These are phyloP conservation scores for Mycena filopes DNA, from an alignment of 768 basidiomycete genomes.

Conservation along the genomic window DNA sequence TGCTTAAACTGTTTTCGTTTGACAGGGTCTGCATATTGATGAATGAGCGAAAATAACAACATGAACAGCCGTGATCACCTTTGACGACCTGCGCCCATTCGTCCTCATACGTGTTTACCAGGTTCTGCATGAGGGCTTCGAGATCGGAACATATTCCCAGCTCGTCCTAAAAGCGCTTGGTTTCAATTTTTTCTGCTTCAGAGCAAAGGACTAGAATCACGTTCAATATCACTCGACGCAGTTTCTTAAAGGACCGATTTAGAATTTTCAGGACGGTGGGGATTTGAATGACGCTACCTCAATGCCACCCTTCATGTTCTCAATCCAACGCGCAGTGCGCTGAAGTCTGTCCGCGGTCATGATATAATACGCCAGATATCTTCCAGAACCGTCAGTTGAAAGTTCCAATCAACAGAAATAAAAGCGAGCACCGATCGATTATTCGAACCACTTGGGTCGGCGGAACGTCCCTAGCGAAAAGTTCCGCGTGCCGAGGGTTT, in stretches of 20 bases:
- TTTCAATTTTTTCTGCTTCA: too few species aligned
- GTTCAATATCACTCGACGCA: constrained; percentile 70
- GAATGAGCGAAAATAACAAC: constrained; percentile 32
- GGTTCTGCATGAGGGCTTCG: constrained; percentile 71
- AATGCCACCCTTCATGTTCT: constrained; percentile 74
- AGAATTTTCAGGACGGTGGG: background rate
- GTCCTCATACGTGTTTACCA: constrained; percentile 72
- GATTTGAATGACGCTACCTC: constrained; percentile 50
- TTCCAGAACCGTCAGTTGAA: background rate
- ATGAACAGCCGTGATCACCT: constrained; percentile 36
- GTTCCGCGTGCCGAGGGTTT: constrained; percentile 67
- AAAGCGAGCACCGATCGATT: constrained; percentile 62
- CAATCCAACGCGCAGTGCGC: constrained; percentile 81
- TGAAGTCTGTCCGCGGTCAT: constrained; percentile 76
- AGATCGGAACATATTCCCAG: constrained; percentile 78
- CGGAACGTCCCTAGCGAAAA: constrained; percentile 76
- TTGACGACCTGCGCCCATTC: constrained; percentile 77
- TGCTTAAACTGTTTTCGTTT: constrained; percentile 65
- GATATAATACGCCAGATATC: constrained; percentile 69
- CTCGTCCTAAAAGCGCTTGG: too few species aligned
- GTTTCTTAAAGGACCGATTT: constrained; percentile 50
- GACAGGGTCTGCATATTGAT: constrained; percentile 49
- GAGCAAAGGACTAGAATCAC: too few species aligned
- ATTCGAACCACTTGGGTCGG: constrained; percentile 69
- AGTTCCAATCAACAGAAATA: constrained; percentile 13